phyloP scores from a whole-genome alignment of 805 yeast species.

The Lipomyces chichibuensis region DNA sequence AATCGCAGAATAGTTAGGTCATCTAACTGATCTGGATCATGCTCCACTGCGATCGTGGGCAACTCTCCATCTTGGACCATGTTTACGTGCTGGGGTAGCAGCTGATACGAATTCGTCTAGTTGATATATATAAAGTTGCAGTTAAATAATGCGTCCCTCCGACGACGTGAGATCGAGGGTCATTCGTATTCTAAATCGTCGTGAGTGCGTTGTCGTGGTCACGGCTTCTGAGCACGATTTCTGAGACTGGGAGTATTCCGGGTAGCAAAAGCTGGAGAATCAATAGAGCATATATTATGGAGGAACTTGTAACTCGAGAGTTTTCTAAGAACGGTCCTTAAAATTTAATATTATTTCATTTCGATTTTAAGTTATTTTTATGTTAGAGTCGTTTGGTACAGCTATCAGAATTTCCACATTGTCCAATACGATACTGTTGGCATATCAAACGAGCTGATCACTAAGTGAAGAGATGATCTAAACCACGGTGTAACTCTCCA shows the following conservation, averaged over 20 bases:
- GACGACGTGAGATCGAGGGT: neutral
- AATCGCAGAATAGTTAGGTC: conserved; percentile 34
- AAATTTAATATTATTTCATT: no score
- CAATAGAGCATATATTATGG: no score
- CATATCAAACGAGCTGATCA: neutral
- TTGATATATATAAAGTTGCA: neutral
- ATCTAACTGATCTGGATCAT: conserved; percentile 32
- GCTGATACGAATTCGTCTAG: neutral
- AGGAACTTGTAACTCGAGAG: no score
- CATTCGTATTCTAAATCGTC: neutral
- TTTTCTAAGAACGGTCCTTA: no score
- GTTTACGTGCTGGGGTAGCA: neutral
- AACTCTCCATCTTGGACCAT: neutral
- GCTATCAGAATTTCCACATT: neutral
- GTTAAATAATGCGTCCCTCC: neutral
- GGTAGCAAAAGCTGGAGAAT: no score
- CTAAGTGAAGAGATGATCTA: neutral
- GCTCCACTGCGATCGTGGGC: conserved; percentile 1
- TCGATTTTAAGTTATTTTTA: no score
- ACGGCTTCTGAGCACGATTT: neutral
- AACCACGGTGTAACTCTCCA: neutral
- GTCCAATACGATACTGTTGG: no score
- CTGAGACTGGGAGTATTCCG: no score
- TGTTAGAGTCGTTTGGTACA: neutral
- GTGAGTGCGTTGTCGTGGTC: neutral